Evolutionary conservation across 371 early-diverging fungal genomes (phyloP).

Genomic region (Mortierella sp.): DNA sequence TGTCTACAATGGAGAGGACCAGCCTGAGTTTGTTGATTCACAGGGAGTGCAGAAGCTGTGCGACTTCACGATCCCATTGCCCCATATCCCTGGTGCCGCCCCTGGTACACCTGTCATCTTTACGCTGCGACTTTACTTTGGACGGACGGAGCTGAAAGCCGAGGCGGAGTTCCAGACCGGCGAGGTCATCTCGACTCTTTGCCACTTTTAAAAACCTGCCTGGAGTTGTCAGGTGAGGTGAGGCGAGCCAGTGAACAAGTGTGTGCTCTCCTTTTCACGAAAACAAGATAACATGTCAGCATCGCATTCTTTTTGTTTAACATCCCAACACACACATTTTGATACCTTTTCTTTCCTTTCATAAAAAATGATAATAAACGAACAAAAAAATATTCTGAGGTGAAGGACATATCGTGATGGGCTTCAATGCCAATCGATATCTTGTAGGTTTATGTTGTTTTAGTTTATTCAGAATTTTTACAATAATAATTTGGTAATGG

Average conservation of each 20-base stretch:
- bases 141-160: conserved; percentile 48
- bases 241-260: not conserved
- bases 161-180: conserved; percentile 53
- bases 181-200: conserved; percentile 48
- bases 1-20: conserved; percentile 53
- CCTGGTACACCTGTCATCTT: conserved; percentile 55
- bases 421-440: not conserved
- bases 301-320: not conserved
- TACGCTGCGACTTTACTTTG: conserved; percentile 50
- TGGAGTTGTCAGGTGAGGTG: not conserved
- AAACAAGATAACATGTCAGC: not conserved
- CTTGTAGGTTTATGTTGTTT: not conserved
- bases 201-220: conserved; percentile 35
- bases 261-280: not conserved
- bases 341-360: not conserved
- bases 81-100: conserved; percentile 52
- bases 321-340: not conserved
- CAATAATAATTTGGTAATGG: conserved; percentile 3
- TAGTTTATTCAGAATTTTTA: not conserved
- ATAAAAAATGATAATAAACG: conserved; percentile 2
- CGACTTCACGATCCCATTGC: conserved; percentile 53
- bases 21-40: conserved; percentile 56
- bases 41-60: conserved; percentile 53
- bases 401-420: not conserved
- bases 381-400: not conserved